phyloP scores from a whole-genome alignment of 176 grass and related monocot genomes.

The Oryza longistaminata region DNA sequence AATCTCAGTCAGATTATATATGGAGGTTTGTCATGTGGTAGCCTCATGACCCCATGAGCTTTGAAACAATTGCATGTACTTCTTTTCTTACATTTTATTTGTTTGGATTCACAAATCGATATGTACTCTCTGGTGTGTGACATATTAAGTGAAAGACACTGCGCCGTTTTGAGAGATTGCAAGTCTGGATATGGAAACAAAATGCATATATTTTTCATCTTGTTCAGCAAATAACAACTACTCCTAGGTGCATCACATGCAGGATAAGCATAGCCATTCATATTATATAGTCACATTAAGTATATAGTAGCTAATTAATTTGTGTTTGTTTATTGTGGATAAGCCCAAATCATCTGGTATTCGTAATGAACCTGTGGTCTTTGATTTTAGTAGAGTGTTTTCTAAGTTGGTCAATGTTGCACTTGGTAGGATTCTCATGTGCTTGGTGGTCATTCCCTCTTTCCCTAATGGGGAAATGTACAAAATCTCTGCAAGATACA shows the following conservation, averaged over 20 bases:
- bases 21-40: slow-evolving; percentile 51
- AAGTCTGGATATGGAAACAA: slow-evolving; percentile 10
- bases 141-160: not conserved
- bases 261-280: slow-evolving; percentile 18
- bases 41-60: slow-evolving; percentile 32
- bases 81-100: not conserved
- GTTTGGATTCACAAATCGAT: not conserved
- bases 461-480: slow-evolving; percentile 55
- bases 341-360: slow-evolving; percentile 9
- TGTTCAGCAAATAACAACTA: slow-evolving; percentile 24
- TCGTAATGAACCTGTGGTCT: slow-evolving; percentile 35
- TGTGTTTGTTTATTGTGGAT: slow-evolving; percentile 35
- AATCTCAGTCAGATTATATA: slow-evolving; percentile 46
- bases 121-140: not conserved
- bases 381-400: slow-evolving; percentile 47
- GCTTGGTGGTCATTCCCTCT: slow-evolving; percentile 58
- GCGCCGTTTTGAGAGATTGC: not conserved
- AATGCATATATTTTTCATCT: not conserved
- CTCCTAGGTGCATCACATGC: slow-evolving; percentile 34
- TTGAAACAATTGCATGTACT: not conserved
- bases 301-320: slow-evolving; percentile 20
- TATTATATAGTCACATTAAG: slow-evolving; percentile 18
- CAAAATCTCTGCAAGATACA: slow-evolving; percentile 8
- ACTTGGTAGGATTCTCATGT: slow-evolving; percentile 52
- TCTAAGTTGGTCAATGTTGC: slow-evolving; percentile 61